These are phyloP conservation scores for Epichloe amarillans DNA, from an alignment of 2,329 filamentous ascomycete genomes.

Conservation along the genomic window DNA sequence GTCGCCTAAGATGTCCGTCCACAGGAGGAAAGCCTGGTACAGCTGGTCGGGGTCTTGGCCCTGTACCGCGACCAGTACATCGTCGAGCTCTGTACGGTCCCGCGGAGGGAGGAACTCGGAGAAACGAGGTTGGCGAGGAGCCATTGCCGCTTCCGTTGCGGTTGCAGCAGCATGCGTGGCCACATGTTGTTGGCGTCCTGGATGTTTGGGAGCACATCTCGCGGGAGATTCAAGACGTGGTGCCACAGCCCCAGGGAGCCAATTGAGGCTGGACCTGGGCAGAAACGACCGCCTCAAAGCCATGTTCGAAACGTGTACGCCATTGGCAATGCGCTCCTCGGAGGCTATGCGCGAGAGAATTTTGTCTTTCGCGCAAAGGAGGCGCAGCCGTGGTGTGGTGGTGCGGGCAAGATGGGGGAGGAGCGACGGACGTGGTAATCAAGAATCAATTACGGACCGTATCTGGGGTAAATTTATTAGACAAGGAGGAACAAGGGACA, in stretches of 20 bases:
- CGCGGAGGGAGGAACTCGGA: slow-evolving; percentile 6
- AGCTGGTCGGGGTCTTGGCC: slow-evolving; percentile 13
- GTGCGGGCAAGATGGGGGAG: not conserved
- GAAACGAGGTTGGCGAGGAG: slow-evolving; percentile 2
- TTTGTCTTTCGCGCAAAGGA: not conserved
- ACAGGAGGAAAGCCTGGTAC: slow-evolving; percentile 14
- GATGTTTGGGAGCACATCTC: slow-evolving; percentile 5
- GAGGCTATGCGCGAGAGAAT: no score
- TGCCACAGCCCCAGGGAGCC: slow-evolving; percentile 5
- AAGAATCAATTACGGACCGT: not conserved
- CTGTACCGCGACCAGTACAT: slow-evolving; percentile 20
- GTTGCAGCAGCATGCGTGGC: slow-evolving; percentile 9
- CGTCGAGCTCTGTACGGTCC: slow-evolving; percentile 11
- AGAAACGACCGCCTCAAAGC: slow-evolving; percentile 14
- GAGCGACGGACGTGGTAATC: not conserved
- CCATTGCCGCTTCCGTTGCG: slow-evolving; percentile 4
- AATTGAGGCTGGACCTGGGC: slow-evolving; percentile 13
- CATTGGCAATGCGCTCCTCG: not conserved
- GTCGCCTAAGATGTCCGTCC: slow-evolving; percentile 14
- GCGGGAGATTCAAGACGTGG: slow-evolving; percentile 13
- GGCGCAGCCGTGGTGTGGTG: not conserved
- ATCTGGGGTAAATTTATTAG: not conserved
- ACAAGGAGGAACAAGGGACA: not conserved
- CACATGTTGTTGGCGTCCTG: slow-evolving; percentile 12
- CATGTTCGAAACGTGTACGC: slow-evolving; percentile 14